Base-by-base conservation (phyloP, 768 basidiomycete genomes). In the Ramaria sp. region DNA sequence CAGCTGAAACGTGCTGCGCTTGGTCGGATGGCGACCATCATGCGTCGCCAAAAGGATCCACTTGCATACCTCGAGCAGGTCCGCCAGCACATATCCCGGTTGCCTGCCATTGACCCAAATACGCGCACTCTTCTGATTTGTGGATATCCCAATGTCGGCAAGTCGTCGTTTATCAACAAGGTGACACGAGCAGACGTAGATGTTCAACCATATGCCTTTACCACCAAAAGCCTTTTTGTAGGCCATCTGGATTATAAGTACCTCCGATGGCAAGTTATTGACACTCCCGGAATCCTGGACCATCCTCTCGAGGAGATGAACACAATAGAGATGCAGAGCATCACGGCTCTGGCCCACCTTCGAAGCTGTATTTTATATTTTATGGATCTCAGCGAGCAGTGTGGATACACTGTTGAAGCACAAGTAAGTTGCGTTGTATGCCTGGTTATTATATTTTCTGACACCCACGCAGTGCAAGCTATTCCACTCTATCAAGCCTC, bases 261-360 rank as follows among this genome's bases (percentile, higher is more conserved):
- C 74, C 79, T 99, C 64, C 84, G 96, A 60, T 99, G 96, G 96
- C 96, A 99, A 70, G 95, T 99, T 51, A 97, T 99, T 65, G 96
- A 99, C 77, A 99, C 96, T 41, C 96, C 96, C 1, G 96, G 96
- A 59, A 86, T 99, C 59, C 79, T 99, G 62, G 96, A 99, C 68
- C 96, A 98, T 70, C 94, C 95, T 1, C 77, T 98, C 33, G 95
- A 99, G 71, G 96, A 99, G 52, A 98, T 99, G 96, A 98, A 98
- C 77, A 98, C 94, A 59, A 99, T 99, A 64, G 96, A 99, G 74
- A 99, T 98, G 95, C 96, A 99, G 77, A 94, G 91, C 64, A 96
- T 96, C 68, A 98, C 95, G 38, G 96, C 96, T 13, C 76, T 99
- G 60, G 96, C 96, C 7, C 96, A 99, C 72, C 73, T 99, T 46